These are phyloP conservation scores for Perilla frutescens DNA, from an alignment of 257 asterid genomes.

Conservation along the genomic window DNA sequence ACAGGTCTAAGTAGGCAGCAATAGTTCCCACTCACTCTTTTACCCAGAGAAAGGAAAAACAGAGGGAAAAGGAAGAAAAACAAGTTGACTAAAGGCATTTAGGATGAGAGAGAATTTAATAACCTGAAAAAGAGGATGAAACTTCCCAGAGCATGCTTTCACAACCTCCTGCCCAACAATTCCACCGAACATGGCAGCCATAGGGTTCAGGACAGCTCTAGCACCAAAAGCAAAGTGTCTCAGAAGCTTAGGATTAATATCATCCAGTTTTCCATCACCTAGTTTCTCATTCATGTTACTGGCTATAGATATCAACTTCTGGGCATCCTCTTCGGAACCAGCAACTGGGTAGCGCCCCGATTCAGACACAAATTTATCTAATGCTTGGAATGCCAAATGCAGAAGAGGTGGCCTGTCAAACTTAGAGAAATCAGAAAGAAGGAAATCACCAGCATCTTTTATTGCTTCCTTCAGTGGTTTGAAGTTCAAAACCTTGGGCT, in stretches of 20 bases:
- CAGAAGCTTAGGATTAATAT: slow-evolving; percentile 73
- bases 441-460: slow-evolving; percentile 85
- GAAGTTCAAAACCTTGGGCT: slow-evolving; percentile 84
- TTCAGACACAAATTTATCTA: slow-evolving; percentile 73
- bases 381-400: slow-evolving; percentile 89
- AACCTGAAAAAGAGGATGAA: slow-evolving; percentile 94
- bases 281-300: slow-evolving; percentile 59
- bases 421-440: slow-evolving; percentile 90
- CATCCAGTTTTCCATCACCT: slow-evolving; percentile 73
- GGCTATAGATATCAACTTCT: slow-evolving; percentile 70
- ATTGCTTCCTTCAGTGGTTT: slow-evolving; percentile 82
- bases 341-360: slow-evolving; percentile 75
- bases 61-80: neutral
- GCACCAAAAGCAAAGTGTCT: slow-evolving; percentile 84
- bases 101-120: slow-evolving; percentile 17
- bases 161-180: slow-evolving; percentile 95
- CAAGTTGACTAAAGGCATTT: neutral
- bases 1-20: too few species aligned
- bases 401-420: slow-evolving; percentile 88
- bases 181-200: slow-evolving; percentile 99
- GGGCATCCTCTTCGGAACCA: slow-evolving; percentile 93
- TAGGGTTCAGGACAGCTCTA: slow-evolving; percentile 88
- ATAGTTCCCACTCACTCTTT: too few species aligned
- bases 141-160: slow-evolving; percentile 98
- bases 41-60: too few species aligned